These are phyloP conservation scores for Hypoxylon rickii DNA, from an alignment of 495 filamentous ascomycete species.

Conservation along the genomic window DNA sequence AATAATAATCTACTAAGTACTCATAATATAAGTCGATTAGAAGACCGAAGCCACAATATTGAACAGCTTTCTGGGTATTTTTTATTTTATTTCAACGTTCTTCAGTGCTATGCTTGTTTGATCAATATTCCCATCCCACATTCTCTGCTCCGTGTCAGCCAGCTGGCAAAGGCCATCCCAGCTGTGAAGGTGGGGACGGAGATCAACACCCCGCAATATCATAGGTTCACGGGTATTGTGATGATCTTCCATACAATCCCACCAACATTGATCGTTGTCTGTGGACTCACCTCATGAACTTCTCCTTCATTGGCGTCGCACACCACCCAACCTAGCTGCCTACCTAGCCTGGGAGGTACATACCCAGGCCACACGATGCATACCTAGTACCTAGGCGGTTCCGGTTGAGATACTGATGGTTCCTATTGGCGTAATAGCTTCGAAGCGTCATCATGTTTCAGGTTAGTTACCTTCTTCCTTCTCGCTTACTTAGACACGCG, in stretches of 20 bases:
- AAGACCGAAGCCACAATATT: no score
- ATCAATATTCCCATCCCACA: no score
- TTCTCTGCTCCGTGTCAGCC: no score
- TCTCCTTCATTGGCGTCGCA: not conserved
- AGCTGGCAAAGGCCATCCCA: slow-evolving; percentile 4
- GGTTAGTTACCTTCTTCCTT: slow-evolving; percentile 16
- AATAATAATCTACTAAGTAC: no score
- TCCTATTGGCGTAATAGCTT: not conserved
- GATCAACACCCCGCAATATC: not conserved
- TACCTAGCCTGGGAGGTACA: not conserved
- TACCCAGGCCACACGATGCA: not conserved
- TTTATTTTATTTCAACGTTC: no score
- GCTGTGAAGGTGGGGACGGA: slow-evolving; percentile 2
- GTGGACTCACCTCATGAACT: no score
- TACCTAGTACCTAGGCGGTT: not conserved
- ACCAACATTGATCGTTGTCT: not conserved
- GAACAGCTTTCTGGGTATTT: no score
- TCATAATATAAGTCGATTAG: no score
- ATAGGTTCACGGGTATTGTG: no score
- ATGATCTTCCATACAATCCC: not conserved
- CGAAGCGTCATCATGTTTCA: slow-evolving; percentile 25
- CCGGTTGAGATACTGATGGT: not conserved
- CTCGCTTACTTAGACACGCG: no score
- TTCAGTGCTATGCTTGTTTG: no score
- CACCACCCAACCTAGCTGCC: no score